phyloP scores from a whole-genome alignment of 441 rosid genomes.

The Monsonia emarginata region DNA sequence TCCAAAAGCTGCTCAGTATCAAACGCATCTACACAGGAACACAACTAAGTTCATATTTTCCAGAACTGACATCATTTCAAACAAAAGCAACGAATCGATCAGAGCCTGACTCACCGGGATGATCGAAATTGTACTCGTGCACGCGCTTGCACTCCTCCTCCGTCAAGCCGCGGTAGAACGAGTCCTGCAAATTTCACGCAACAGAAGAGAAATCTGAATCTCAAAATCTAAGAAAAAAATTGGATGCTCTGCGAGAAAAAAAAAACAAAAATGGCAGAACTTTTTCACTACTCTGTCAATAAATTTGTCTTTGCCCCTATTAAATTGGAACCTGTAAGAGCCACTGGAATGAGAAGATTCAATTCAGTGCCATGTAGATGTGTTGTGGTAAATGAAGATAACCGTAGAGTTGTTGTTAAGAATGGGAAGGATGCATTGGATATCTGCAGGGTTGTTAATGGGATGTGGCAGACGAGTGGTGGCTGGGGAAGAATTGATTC shows the following conservation, averaged over 20 bases:
- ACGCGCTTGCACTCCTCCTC: conserved; percentile 61
- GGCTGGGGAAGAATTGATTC: conserved; percentile 75
- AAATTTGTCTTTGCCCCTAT: conserved; percentile 24
- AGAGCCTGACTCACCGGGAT: conserved; percentile 53
- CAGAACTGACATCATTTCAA: not conserved
- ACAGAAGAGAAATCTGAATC: not conserved
- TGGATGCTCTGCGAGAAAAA: not conserved
- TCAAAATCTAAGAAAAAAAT: not conserved
- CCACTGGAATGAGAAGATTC: conserved; percentile 15
- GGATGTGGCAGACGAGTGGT: conserved; percentile 73
- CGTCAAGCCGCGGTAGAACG: conserved; percentile 86
- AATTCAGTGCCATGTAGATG: conserved; percentile 24
- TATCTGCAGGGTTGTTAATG: conserved; percentile 47
- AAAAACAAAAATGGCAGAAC: conserved; percentile 12
- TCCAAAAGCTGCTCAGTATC: conserved; percentile 94
- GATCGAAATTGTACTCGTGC: conserved; percentile 94
- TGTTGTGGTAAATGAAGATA: conserved; percentile 25
- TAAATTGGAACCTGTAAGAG: conserved; percentile 18
- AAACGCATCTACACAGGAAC: conserved; percentile 57
- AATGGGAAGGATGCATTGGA: conserved; percentile 47
- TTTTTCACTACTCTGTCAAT: conserved; percentile 23
- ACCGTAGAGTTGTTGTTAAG: conserved; percentile 29
- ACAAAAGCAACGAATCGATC: not conserved
- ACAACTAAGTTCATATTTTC: not conserved
- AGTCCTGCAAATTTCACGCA: conserved; percentile 45